Evolutionary conservation across 2,329 filamentous ascomycete species (phyloP), one percentile per base, ranked within the genome.

Genomic region (Aspergillus alliaceus): DNA sequence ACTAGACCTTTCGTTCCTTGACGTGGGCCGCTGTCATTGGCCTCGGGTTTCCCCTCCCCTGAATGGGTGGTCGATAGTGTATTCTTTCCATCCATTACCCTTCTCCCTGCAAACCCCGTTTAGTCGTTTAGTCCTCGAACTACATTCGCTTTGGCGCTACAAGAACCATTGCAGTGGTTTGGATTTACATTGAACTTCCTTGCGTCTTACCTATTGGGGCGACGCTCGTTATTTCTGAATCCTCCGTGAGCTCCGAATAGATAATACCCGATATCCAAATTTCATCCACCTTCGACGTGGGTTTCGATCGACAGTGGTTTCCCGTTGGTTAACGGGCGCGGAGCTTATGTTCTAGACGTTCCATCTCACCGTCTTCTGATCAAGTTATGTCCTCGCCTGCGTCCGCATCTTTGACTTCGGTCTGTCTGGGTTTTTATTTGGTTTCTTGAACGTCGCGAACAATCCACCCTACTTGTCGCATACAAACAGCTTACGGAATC

Each of bases 1-100:
- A 54, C 60, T 64, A 59, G 51, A 57, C 47, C 53, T 35, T 40
- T 44, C 32, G 46, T 60, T 35, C 42, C 49, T 61, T 63, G 64
- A 67, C 65, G 65, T 67, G 65, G 65, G 63, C 59, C 51, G 48
- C 56, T 60, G 49, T 62, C 51, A 67, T 67, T 67, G 65, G 65
- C 32, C 56, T 64, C 46, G 11, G 27, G 6, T n/a, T 34, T 46
- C 55, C 53, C 49, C 61, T 61, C 60, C 60, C 61, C 59, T 66
- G 62, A 56, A 20, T 57, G 57, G 40, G 40, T 29, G 51, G 29
- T 46, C 15, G 40, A 37, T 24, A 42, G 25, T 42, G 15, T 27
- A 35, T 44, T 44, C 40, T 44, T 44, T 44, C 40, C 40, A 27
- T 44, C 40, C 40, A 27, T 25, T 42, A 24, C 39, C 11, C 12